phyloP scores from a whole-genome alignment of 2,329 filamentous ascomycete species.

The Capronia americana region DNA sequence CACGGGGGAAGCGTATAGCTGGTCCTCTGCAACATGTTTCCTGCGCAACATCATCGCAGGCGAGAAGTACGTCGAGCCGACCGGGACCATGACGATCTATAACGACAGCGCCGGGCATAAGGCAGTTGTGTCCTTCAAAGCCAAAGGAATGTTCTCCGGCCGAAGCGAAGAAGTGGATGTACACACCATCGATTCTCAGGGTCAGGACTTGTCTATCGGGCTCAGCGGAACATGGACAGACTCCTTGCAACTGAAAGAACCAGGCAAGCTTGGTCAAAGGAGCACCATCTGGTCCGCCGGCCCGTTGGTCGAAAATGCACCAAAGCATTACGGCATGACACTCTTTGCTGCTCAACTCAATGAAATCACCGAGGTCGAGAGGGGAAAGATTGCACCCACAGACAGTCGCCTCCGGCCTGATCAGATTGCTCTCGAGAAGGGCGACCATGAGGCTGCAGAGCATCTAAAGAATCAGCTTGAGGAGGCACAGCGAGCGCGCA shows the following conservation, averaged over 20 bases:
- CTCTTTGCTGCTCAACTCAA: slow-evolving; percentile 85
- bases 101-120: slow-evolving; percentile 86
- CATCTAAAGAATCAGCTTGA: slow-evolving; percentile 81
- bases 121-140: slow-evolving; percentile 87
- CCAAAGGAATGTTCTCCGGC: slow-evolving; percentile 96
- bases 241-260: slow-evolving; percentile 69
- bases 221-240: slow-evolving; percentile 85
- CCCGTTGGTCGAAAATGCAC: slow-evolving; percentile 76
- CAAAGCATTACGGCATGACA: slow-evolving; percentile 86
- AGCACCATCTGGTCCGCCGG: slow-evolving; percentile 81
- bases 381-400: slow-evolving; percentile 75
- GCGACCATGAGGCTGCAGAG: slow-evolving; percentile 83
- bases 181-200: slow-evolving; percentile 72
- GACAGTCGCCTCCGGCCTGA: slow-evolving; percentile 86
- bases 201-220: slow-evolving; percentile 69
- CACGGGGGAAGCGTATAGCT: slow-evolving; percentile 82
- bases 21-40: slow-evolving; percentile 87
- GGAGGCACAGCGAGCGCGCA: slow-evolving; percentile 78
- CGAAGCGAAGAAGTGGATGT: slow-evolving; percentile 87
- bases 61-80: slow-evolving; percentile 96
- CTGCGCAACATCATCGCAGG: slow-evolving; percentile 95
- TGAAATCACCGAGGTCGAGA: slow-evolving; percentile 82
- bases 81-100: slow-evolving; percentile 83
- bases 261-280: slow-evolving; percentile 64
- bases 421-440: slow-evolving; percentile 82